These are phyloP conservation scores for Fusarium subtropicale DNA, from an alignment of 2,329 filamentous ascomycete genomes.

Conservation along the genomic window DNA sequence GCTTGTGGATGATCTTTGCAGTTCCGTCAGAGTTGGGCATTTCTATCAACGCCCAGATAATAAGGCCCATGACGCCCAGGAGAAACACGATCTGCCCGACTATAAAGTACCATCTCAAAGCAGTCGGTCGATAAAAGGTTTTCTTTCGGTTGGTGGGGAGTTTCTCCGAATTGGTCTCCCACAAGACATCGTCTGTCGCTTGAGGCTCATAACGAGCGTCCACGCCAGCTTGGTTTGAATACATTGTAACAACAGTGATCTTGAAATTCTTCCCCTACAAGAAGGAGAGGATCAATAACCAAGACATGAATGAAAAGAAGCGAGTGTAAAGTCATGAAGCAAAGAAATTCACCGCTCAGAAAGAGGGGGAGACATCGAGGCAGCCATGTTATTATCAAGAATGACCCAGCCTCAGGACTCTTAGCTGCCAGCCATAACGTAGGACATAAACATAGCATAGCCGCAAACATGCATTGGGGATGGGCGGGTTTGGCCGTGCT, in stretches of 20 bases:
- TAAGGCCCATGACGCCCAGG: conserved; percentile 38
- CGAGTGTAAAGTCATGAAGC: neutral
- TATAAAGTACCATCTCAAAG: conserved; percentile 45
- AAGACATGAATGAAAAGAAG: neutral
- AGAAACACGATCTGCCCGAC: conserved; percentile 32
- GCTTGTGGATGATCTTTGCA: conserved; percentile 37
- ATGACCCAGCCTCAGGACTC: conserved; percentile 14
- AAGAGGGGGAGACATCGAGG: neutral
- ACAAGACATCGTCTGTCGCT: conserved; percentile 39
- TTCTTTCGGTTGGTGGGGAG: conserved; percentile 28
- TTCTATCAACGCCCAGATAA: conserved; percentile 39
- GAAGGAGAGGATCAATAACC: neutral
- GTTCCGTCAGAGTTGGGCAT: conserved; percentile 45
- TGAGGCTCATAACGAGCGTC: conserved; percentile 42
- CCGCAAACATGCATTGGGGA: neutral
- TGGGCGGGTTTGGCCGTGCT: neutral
- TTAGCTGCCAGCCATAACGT: neutral
- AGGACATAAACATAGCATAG: neutral
- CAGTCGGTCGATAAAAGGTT: conserved; percentile 43
- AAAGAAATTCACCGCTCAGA: neutral
- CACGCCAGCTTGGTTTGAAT: conserved; percentile 33
- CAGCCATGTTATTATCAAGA: conserved; percentile 1
- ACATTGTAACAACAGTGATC: conserved; percentile 29
- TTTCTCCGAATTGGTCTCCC: conserved; percentile 34
- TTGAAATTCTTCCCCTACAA: neutral